phyloP scores from a whole-genome alignment of 208 protist genomes.

The Angomonas deanei region DNA sequence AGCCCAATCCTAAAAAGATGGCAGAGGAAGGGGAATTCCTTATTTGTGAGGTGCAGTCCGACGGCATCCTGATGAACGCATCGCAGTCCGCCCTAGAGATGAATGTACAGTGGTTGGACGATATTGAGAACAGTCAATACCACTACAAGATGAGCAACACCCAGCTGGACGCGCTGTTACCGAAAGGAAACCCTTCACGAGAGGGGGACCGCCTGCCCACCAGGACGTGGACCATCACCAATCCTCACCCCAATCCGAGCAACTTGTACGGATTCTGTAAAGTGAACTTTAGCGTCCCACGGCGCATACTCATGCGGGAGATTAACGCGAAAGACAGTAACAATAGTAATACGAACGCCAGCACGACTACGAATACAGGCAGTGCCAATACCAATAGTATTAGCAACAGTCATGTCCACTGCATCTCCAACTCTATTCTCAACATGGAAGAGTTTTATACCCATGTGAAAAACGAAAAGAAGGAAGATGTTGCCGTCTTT shows the following conservation, averaged over 20 bases:
- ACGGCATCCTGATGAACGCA: constrained; percentile 15
- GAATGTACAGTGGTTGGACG: not conserved
- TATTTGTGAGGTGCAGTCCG: constrained; percentile 19
- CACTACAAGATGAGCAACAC: not conserved
- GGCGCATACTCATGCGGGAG: not conserved
- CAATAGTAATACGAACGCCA: no score
- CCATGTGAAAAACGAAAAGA: not conserved
- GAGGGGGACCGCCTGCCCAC: not conserved
- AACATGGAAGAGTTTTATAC: not conserved
- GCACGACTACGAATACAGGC: no score
- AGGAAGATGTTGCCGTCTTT: not conserved
- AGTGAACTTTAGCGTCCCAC: not conserved
- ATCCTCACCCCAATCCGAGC: not conserved
- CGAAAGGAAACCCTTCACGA: not conserved
- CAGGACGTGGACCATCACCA: not conserved
- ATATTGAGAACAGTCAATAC: not conserved
- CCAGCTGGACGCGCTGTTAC: not conserved
- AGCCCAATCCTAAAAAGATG: not conserved
- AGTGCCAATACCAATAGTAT: not conserved
- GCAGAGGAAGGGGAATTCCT: constrained; percentile 23
- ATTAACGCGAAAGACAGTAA: not conserved
- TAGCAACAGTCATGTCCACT: not conserved
- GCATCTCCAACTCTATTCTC: not conserved
- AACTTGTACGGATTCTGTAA: not conserved
- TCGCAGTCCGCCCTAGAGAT: not conserved